phyloP scores from a whole-genome alignment of 345 rosid species.

The Brassica nigra region DNA sequence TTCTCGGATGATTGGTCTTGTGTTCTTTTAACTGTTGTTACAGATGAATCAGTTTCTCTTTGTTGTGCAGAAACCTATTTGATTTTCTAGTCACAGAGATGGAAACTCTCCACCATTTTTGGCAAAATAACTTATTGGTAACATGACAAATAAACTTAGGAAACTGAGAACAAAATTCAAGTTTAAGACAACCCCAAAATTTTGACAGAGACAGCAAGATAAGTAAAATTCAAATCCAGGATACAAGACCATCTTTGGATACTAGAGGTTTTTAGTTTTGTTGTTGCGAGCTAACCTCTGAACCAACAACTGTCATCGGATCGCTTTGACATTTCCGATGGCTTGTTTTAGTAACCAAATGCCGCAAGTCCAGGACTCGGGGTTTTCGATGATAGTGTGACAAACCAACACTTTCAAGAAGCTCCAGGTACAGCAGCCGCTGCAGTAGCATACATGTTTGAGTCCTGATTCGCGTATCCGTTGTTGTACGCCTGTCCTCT shows the following conservation, averaged over 20 bases:
- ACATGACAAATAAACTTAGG: conserved; percentile 15
- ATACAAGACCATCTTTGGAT: conserved; percentile 35
- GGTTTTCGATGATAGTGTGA: conserved; percentile 15
- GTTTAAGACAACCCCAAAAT: conserved; percentile 33
- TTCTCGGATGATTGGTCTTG: conserved; percentile 8
- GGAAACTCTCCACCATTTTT: background rate
- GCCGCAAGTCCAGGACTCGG: background rate
- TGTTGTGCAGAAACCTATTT: background rate
- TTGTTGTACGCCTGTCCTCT: conserved; percentile 67
- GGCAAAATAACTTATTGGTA: conserved; percentile 8
- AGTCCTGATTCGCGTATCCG: conserved; percentile 59
- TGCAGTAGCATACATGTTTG: conserved; percentile 49
- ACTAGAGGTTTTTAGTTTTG: conserved; percentile 19
- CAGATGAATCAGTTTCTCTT: background rate
- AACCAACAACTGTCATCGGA: conserved; percentile 40
- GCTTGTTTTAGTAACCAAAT: background rate
- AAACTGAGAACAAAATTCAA: conserved; percentile 10
- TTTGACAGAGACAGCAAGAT: conserved; percentile 29
- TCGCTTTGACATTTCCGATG: conserved; percentile 27
- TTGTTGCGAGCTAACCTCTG: conserved; percentile 30
- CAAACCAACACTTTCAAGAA: conserved; percentile 46
- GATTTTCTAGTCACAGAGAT: background rate
- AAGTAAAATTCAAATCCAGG: conserved; percentile 39
- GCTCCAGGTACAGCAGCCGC: conserved; percentile 73
- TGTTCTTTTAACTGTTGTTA: background rate